phyloP scores from a whole-genome alignment of 352 stramenopile species.

The Phytophthora tubulina region DNA sequence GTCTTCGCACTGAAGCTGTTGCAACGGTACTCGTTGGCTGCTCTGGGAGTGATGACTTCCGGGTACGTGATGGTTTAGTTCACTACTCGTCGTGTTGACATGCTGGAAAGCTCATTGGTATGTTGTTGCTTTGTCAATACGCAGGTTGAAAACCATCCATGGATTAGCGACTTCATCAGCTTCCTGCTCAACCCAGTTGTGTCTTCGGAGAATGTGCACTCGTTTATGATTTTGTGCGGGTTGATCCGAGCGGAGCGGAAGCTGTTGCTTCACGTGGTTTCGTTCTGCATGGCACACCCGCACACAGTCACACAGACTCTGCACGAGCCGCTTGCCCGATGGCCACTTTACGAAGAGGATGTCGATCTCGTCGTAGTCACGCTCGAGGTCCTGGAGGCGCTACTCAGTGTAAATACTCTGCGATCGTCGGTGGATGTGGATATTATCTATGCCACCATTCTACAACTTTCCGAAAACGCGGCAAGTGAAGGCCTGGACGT shows the following conservation, averaged over 20 bases:
- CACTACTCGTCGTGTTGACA: not conserved
- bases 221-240: conserved; percentile 54
- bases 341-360: conserved; percentile 76
- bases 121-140: conserved; percentile 11
- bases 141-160: conserved; percentile 51
- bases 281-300: conserved; percentile 48
- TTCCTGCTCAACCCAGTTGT: conserved; percentile 57
- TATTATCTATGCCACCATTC: conserved; percentile 57
- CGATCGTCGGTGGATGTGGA: conserved; percentile 49
- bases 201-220: conserved; percentile 61
- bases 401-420: conserved; percentile 49
- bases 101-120: conserved; percentile 3
- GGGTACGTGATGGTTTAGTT: conserved; percentile 33
- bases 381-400: conserved; percentile 51
- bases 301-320: conserved; percentile 53
- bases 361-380: conserved; percentile 64
- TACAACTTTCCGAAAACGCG: conserved; percentile 60
- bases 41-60: conserved; percentile 47
- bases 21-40: conserved; percentile 59
- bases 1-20: conserved; percentile 57
- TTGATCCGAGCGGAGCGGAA: conserved; percentile 45
- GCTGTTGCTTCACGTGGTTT: conserved; percentile 49
- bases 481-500: conserved; percentile 53
- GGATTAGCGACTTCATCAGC: conserved; percentile 55
- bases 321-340: conserved; percentile 56